These are phyloP conservation scores for Cucurbita pepo DNA, from an alignment of 306 rosid genomes.

Conservation along the genomic window DNA sequence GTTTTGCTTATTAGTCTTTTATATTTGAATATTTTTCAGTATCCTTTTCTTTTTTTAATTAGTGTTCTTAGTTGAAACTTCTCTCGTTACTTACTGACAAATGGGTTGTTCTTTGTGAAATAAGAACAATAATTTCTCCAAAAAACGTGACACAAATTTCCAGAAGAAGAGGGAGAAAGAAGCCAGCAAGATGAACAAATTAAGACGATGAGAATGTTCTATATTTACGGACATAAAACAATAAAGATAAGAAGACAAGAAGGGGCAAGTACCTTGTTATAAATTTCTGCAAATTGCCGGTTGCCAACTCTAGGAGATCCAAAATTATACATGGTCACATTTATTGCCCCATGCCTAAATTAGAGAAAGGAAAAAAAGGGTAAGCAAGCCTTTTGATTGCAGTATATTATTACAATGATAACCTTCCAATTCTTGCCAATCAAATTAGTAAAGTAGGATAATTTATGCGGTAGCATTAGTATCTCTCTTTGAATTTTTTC, in stretches of 20 bases:
- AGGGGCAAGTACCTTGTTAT: slow-evolving; percentile 62
- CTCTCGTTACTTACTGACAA: not conserved
- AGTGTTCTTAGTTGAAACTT: no score
- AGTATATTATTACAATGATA: not conserved
- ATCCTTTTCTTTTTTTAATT: not conserved
- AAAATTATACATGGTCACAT: slow-evolving; percentile 80
- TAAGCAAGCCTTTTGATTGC: slow-evolving; percentile 1
- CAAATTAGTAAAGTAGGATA: not conserved
- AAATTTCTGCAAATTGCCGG: slow-evolving; percentile 73
- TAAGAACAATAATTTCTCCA: no score
- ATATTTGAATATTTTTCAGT: no score
- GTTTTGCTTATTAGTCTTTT: no score
- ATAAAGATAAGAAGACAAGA: not conserved
- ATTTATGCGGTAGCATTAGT: not conserved
- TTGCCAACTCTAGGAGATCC: slow-evolving; percentile 99
- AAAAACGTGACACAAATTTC: not conserved
- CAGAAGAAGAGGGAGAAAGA: not conserved
- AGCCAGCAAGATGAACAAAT: not conserved
- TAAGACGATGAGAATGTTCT: not conserved
- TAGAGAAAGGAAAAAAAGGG: slow-evolving; percentile 5
- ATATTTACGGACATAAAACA: not conserved
- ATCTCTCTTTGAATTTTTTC: no score
- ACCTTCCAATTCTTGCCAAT: not conserved
- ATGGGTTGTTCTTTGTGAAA: no score
- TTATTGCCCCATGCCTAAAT: slow-evolving; percentile 49